These are phyloP conservation scores for Cladosporium sp. DNA, from an alignment of 2,329 filamentous ascomycete genomes.

Conservation along the genomic window DNA sequence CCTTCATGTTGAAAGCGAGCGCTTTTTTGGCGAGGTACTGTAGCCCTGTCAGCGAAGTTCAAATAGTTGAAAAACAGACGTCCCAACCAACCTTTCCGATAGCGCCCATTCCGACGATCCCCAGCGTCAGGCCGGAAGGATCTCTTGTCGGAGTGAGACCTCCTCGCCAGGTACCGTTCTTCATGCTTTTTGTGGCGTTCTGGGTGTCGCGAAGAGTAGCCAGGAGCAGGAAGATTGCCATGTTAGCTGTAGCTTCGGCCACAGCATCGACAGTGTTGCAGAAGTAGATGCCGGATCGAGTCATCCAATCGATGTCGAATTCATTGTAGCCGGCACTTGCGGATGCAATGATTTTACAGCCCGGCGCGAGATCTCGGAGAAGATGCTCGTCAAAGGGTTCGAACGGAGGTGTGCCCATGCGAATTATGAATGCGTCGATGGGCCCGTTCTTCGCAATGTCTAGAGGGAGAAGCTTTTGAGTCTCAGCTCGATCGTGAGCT, in stretches of 20 bases:
- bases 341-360: conserved; percentile 45
- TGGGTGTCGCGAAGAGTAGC: conserved; percentile 39
- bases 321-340: conserved; percentile 36
- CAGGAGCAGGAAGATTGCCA: conserved; percentile 37
- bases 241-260: conserved; percentile 38
- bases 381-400: conserved; percentile 49
- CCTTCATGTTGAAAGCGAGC: conserved; percentile 60
- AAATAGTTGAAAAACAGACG: background rate
- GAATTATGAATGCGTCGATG: conserved; percentile 47
- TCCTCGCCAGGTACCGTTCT: conserved; percentile 13
- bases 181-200: conserved; percentile 13
- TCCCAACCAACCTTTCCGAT: conserved; percentile 33
- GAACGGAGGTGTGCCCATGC: conserved; percentile 48
- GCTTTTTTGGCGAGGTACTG: conserved; percentile 54
- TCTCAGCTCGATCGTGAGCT: conserved; percentile 36
- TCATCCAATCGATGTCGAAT: conserved; percentile 21
- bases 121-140: conserved; percentile 57
- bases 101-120: conserved; percentile 65
- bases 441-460: conserved; percentile 32
- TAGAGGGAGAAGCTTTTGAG: conserved; percentile 33
- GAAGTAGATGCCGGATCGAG: conserved; percentile 38
- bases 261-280: conserved; percentile 50
- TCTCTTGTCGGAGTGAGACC: conserved; percentile 47
- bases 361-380: conserved; percentile 37
- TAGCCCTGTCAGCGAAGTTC: background rate